Evolutionary conservation across 2,329 filamentous ascomycete genomes (phyloP).

Genomic region (Ophiostoma quercus): DNA sequence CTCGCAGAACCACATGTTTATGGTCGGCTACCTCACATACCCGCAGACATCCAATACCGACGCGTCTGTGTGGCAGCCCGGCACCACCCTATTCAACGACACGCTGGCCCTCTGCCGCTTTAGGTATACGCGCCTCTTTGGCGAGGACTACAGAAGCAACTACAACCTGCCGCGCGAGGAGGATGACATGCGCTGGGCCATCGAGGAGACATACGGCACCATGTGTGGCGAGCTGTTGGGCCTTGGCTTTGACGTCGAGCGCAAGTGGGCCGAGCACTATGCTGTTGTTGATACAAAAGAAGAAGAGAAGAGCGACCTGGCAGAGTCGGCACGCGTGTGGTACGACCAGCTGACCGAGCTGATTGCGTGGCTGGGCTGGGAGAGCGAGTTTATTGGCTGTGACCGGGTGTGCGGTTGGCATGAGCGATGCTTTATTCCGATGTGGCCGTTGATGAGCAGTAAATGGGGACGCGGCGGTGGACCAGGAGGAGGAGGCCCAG

Average conservation of each 20-base stretch:
- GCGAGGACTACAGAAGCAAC: slow-evolving; percentile 27
- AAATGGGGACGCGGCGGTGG: slow-evolving; percentile 19
- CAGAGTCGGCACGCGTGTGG: slow-evolving; percentile 28
- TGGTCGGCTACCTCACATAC: slow-evolving; percentile 44
- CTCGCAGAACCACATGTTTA: slow-evolving; percentile 39
- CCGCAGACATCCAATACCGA: slow-evolving; percentile 29
- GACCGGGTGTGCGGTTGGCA: slow-evolving; percentile 39
- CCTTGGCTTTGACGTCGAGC: slow-evolving; percentile 42
- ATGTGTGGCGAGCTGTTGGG: slow-evolving; percentile 41
- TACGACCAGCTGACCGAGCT: slow-evolving; percentile 38
- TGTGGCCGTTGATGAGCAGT: slow-evolving; percentile 42
- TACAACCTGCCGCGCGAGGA: slow-evolving; percentile 35
- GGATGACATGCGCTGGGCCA: slow-evolving; percentile 35
- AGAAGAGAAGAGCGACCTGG: not conserved
- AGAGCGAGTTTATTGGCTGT: slow-evolving; percentile 42
- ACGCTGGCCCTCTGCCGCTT: slow-evolving; percentile 41
- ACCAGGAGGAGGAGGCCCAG: not conserved
- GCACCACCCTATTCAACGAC: slow-evolving; percentile 35
- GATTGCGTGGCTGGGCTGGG: slow-evolving; percentile 49
- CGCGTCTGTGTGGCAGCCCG: slow-evolving; percentile 32
- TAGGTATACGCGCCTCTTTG: slow-evolving; percentile 39
- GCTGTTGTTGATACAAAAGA: not conserved
- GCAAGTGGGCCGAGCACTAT: slow-evolving; percentile 33
- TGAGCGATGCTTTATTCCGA: slow-evolving; percentile 46
- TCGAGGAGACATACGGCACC: slow-evolving; percentile 39